phyloP scores from a whole-genome alignment of 768 basidiomycete genomes.

The Exidia glandulosa region DNA sequence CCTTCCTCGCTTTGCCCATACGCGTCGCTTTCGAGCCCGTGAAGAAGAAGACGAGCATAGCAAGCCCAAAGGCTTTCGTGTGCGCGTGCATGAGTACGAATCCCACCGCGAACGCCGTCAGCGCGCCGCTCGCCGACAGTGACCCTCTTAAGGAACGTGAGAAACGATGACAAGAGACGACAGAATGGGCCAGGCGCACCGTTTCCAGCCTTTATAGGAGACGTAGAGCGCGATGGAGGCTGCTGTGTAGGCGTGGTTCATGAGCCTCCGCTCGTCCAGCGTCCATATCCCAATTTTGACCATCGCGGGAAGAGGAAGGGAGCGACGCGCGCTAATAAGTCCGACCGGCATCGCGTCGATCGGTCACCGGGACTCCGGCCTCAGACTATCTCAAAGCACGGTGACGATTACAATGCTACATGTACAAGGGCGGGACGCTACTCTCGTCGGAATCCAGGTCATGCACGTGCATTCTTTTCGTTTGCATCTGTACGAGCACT shows the following conservation, averaged over 20 bases:
- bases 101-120: slow-evolving; percentile 68
- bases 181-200: background rate
- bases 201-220: background rate
- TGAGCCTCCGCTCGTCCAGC: background rate
- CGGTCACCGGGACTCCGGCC: no score
- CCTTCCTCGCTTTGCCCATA: slow-evolving; percentile 68
- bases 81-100: slow-evolving; percentile 61
- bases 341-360: no score
- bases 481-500: no score
- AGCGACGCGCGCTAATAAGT: no score
- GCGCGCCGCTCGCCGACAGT: slow-evolving; percentile 64
- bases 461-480: no score
- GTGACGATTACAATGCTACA: no score
- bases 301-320: no score
- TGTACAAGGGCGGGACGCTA: no score
- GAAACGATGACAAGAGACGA: background rate
- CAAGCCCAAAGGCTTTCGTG: slow-evolving; percentile 49
- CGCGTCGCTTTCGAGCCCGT: slow-evolving; percentile 77
- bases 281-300: background rate
- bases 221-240: background rate
- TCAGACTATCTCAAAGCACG: no score
- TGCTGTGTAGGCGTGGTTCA: background rate
- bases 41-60: slow-evolving; percentile 70
- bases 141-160: slow-evolving; percentile 23
- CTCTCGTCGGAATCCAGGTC: no score